A percentile compares a stretch with the other conserved stretches of the same genome.
phyloP scores from a whole-genome alignment of 495 filamentous ascomycete genomes.

The Lepidopterella palustris region DNA sequence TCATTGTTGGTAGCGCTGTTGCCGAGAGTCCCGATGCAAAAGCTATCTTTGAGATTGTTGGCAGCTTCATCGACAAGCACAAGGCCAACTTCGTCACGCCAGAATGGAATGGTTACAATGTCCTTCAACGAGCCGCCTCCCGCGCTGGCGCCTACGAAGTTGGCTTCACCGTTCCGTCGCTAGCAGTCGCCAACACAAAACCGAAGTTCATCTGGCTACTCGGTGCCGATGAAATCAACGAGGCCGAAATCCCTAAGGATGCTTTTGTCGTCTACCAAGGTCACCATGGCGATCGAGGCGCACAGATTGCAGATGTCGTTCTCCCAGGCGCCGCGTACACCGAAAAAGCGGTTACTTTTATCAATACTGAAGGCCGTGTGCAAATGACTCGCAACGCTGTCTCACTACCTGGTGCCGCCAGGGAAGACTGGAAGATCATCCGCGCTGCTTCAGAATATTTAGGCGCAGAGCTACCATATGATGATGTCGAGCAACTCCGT shows the following conservation, averaged over 20 bases:
- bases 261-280: conserved; percentile 97
- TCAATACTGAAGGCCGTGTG: conserved; percentile 94
- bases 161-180: conserved; percentile 80
- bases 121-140: conserved; percentile 88
- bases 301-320: conserved; percentile 86
- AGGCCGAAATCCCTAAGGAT: conserved; percentile 78
- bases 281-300: conserved; percentile 91
- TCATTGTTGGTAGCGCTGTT: conserved; percentile 84
- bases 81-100: conserved; percentile 75
- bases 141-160: conserved; percentile 89
- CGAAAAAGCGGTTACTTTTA: conserved; percentile 92
- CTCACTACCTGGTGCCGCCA: conserved; percentile 73
- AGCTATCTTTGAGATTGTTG: conserved; percentile 84
- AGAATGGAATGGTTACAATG: conserved; percentile 96
- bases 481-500: conserved; percentile 77
- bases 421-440: conserved; percentile 98
- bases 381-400: conserved; percentile 89
- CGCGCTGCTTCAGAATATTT: conserved; percentile 86
- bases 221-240: conserved; percentile 82
- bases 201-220: conserved; percentile 97
- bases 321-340: conserved; percentile 93
- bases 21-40: conserved; percentile 86
- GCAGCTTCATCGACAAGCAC: conserved; percentile 86
- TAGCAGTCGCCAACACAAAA: conserved; percentile 66
- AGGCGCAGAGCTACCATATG: conserved; percentile 80